Evolutionary conservation across 225 moss, liverwort and hornwort genomes (phyloP), one percentile per base, ranked within the genome.

Genomic region (Ulota crispa): DNA sequence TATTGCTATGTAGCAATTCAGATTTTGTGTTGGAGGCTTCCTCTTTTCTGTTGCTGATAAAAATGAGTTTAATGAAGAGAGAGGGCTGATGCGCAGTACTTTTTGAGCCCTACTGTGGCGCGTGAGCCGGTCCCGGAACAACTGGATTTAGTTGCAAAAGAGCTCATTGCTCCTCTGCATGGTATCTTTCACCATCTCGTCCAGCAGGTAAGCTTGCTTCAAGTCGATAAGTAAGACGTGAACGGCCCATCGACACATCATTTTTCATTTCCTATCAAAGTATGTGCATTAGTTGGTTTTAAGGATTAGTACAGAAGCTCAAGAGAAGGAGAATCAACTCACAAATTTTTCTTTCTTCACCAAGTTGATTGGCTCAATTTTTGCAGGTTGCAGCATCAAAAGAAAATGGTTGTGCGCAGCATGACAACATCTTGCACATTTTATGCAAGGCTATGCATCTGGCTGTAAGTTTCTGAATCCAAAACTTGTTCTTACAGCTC

Each of bases 111-210:
- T 61, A 93, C 92, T 32, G 81, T 94, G 10, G 92, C 94, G 31
- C 90, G 81, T 69, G 95, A 96, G 86, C 93, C 93, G 81, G 95
- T 94, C 27, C 95, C 95, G 77, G 91, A 94, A 71, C 94, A 94
- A 79, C 78, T 96, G 80, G 92, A 96, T 80, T 76, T 87, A 70
- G 88, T 96, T 85, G 87, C 92, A 19, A 93, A 92, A 79, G 95
- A 94, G 83, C 82, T 96, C 10, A 85, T 96, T 78, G 90, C 85
- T 80, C 95, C 95, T 43, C 83, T 96, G 73, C 94, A 93, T 84
- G 92, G 92, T 21, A 92, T 96, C 24, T 96, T 94, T 75, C 95
- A 96, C 82, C 93, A 96, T 87, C 93, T 96, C 69, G 94, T 93
- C 28, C 93, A 92, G 81, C 93, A 96, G 85, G 95, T 94, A 86